These are phyloP conservation scores for Cyclospora cayetanensis DNA, from an alignment of 169 alveolate species.

Conservation along the genomic window DNA sequence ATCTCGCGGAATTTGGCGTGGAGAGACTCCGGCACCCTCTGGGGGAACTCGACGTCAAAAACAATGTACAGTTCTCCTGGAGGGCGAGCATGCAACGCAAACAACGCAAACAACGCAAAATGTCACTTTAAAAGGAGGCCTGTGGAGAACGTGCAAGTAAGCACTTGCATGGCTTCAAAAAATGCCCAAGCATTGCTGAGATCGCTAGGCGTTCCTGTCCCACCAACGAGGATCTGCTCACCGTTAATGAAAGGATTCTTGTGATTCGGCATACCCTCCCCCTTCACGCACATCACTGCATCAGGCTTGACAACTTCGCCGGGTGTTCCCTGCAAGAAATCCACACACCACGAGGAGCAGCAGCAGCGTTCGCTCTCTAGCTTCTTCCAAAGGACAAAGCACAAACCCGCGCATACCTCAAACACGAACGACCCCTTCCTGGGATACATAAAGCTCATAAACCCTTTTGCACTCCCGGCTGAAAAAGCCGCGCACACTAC, in stretches of 20 bases:
- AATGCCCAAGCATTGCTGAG: not conserved
- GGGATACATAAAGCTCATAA: too few species aligned
- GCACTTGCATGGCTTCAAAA: not conserved
- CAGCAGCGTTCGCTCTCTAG: not conserved
- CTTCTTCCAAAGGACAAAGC: not conserved
- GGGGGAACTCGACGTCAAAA: conserved; percentile 96
- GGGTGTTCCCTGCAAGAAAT: conserved; percentile 77
- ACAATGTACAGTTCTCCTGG: conserved; percentile 88
- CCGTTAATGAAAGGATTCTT: conserved; percentile 95
- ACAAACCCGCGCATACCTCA: not conserved
- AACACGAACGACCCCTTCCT: too few species aligned
- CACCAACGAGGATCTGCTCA: conserved; percentile 19
- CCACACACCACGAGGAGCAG: too few species aligned
- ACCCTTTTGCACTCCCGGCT: too few species aligned
- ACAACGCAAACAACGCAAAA: not conserved
- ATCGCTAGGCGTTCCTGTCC: too few species aligned
- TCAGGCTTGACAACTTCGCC: conserved; percentile 93
- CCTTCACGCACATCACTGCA: conserved; percentile 90
- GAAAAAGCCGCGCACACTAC: too few species aligned
- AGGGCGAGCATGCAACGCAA: not conserved
- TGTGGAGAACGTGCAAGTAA: not conserved
- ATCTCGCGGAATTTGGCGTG: conserved; percentile 64
- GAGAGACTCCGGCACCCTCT: conserved; percentile 75
- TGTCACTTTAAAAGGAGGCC: not conserved
- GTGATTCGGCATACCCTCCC: conserved; percentile 97